Evolutionary conservation across 1,284 basidiomycete genomes (phyloP).

Genomic region (Pascua guehoae): DNA sequence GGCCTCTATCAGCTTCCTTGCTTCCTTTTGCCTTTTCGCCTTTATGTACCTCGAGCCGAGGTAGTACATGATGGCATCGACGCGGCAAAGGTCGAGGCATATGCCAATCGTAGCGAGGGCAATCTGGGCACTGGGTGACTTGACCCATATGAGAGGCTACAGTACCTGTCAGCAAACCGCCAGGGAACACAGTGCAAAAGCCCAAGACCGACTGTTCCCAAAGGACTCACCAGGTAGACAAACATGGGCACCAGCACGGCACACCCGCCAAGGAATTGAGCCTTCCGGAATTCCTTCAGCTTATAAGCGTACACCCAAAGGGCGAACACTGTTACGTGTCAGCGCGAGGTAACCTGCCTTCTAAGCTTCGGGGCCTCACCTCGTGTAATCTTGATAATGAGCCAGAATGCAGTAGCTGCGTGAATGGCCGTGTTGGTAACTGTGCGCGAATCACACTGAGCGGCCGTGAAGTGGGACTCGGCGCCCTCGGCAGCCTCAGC

Average conservation of each 20-base stretch:
- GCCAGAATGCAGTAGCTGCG: slow-evolving; percentile 34
- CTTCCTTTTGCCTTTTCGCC: too few species aligned
- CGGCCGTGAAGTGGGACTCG: background rate
- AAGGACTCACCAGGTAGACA: slow-evolving; percentile 34
- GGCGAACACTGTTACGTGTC: slow-evolving; percentile 10
- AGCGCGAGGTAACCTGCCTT: background rate
- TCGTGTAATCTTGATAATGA: slow-evolving; percentile 33
- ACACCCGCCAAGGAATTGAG: slow-evolving; percentile 28
- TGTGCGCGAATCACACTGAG: too few species aligned
- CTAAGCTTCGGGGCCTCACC: slow-evolving; percentile 19
- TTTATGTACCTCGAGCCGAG: slow-evolving; percentile 6
- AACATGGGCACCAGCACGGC: slow-evolving; percentile 39
- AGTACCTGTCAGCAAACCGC: too few species aligned
- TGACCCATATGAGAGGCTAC: slow-evolving; percentile 39
- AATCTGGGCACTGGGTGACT: slow-evolving; percentile 24
- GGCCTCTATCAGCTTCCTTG: background rate
- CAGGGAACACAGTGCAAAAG: too few species aligned
- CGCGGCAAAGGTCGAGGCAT: slow-evolving; percentile 21
- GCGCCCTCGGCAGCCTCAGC: slow-evolving; percentile 2
- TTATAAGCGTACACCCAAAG: slow-evolving; percentile 33
- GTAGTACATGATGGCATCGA: slow-evolving; percentile 19
- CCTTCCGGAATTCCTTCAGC: slow-evolving; percentile 40
- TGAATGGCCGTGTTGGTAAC: slow-evolving; percentile 18
- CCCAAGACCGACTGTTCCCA: too few species aligned
- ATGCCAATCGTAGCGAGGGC: slow-evolving; percentile 29